A percentile compares a stretch with the other conserved stretches of the same genome.
phyloP scores from a whole-genome alignment of 2,329 filamentous ascomycete species.

The Albifimbria verrucaria region DNA sequence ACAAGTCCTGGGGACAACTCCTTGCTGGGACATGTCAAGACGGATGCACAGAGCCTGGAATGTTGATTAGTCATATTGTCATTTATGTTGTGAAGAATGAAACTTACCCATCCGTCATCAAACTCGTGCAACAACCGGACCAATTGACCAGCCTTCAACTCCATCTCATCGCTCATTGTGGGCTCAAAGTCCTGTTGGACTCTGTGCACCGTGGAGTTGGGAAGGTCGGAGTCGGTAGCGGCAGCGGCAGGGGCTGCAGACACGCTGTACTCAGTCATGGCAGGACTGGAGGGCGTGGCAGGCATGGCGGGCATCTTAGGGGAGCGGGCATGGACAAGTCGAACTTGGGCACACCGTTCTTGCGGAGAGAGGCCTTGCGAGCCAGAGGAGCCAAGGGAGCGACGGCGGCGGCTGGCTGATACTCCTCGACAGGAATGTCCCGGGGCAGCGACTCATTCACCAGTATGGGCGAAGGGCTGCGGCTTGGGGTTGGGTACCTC shows the following conservation, averaged over 20 bases:
- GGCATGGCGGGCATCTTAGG: conserved; percentile 34
- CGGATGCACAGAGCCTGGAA: conserved; percentile 80
- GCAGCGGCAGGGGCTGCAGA: conserved; percentile 45
- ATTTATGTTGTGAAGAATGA: background rate
- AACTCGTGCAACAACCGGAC: conserved; percentile 92
- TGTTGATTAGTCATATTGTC: conserved; percentile 24
- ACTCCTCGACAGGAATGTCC: conserved; percentile 2
- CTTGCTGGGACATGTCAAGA: conserved; percentile 86
- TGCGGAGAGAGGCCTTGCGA: conserved; percentile 56
- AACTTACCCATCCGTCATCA: conserved; percentile 93
- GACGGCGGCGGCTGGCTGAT: conserved; percentile 26
- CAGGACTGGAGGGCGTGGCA: conserved; percentile 55
- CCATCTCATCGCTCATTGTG: conserved; percentile 88
- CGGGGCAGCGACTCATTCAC: conserved; percentile 23
- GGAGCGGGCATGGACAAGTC: conserved; percentile 49
- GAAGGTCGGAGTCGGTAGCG: conserved; percentile 31
- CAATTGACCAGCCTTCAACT: conserved; percentile 74
- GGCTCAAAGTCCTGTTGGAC: conserved; percentile 94
- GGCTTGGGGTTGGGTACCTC: conserved; percentile 9
- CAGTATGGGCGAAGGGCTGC: conserved; percentile 26
- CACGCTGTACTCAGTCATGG: conserved; percentile 61
- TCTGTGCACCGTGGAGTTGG: conserved; percentile 71
- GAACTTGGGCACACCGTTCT: conserved; percentile 46
- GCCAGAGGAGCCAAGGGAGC: conserved; percentile 36
- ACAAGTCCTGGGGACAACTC: conserved; percentile 90